Base-by-base conservation (phyloP, 768 basidiomycete species). In the Hortiboletus campestris region DNA sequence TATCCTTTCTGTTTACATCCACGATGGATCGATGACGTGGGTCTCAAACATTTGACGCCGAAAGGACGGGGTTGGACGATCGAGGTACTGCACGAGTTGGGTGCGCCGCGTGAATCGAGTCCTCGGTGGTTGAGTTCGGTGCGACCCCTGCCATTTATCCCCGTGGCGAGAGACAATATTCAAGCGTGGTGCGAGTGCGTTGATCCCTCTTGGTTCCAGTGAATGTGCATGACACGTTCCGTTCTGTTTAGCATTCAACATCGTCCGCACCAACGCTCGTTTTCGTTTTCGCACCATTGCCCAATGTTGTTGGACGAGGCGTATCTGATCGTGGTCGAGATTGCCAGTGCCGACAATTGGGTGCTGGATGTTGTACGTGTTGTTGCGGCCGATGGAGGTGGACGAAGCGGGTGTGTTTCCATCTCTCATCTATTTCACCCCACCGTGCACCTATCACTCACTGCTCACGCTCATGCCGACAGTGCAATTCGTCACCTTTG, bases 241-340 rank as follows among this genome's bases (percentile, higher is more conserved):
- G 20, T 57, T 59, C 56, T 47, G 53, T 40, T 38, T 36, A 90
- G 87, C 20, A 79, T 90, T 40, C 83, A 79, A 46, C 79, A 86
- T 58, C 81, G 81, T 19, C 78, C 84, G 0, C 90, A 91, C 57
- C 69, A 71, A 0, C 63, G 95, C 4, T 62, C 70, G 5, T 72
- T 91, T 19, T 72, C 76, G 0, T 66, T 94, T 43, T 68, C 75
- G 1, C 86, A 93, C 55, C 72, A 80, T 0, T 68, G 79, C 2
- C 88, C 89, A 0, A 92, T 91, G 1, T 90, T 87, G 68, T 70
- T 96, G 35, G 86, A 89, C 58, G 94, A 97, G 68, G 78, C 81
- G 44, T 91, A 89, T 64, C 85, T 88, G 0, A 86, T 98, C 61
- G 66, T 68, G 13, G 75, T 98, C 40, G 76, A 83, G 44, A 77